Percentiles rank a stretch among this genome's conserved stretches.
Evolutionary conservation across 192 early-diverging fungal species (phyloP).

Genomic region (Spizellomyces sp.): DNA sequence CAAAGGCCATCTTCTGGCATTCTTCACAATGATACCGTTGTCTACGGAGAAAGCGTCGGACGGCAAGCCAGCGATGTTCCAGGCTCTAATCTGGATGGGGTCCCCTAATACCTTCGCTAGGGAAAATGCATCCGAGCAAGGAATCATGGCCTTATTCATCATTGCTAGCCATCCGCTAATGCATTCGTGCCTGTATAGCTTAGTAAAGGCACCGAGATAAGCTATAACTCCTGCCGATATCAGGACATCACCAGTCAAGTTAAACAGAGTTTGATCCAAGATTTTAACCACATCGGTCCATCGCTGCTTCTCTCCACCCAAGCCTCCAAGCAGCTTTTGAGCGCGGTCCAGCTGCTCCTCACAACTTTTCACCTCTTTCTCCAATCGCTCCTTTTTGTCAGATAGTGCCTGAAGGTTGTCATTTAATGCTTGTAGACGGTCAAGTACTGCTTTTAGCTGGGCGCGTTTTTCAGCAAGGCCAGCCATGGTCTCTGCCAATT

Average conservation of each 20-base stretch:
- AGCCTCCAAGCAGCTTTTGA: constrained; percentile 58
- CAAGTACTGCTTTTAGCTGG: constrained; percentile 54
- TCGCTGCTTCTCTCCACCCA: constrained; percentile 64
- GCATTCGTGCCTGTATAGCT: constrained; percentile 53
- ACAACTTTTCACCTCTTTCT: constrained; percentile 62
- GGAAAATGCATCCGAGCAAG: constrained; percentile 57
- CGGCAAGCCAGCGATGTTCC: constrained; percentile 66
- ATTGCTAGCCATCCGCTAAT: constrained; percentile 46
- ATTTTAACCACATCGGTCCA: constrained; percentile 60
- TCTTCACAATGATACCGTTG: constrained; percentile 66
- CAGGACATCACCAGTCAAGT: constrained; percentile 62
- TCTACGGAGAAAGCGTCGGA: constrained; percentile 64
- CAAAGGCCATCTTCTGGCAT: constrained; percentile 62
- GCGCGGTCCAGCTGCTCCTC: constrained; percentile 62
- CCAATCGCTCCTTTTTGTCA: constrained; percentile 57
- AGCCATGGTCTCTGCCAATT: constrained; percentile 58
- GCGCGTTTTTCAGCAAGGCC: constrained; percentile 60
- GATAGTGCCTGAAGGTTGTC: constrained; percentile 52
- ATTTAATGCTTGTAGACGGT: constrained; percentile 56
- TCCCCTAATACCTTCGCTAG: constrained; percentile 62
- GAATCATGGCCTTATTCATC: constrained; percentile 45
- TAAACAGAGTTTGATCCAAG: constrained; percentile 52
- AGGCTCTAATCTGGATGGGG: constrained; percentile 60
- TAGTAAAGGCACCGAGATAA: constrained; percentile 66
- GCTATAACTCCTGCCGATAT: constrained; percentile 66